Conservation (phyloP, 2,329 filamentous ascomycete genomes). For the Phaeosphaeriaceae sp. region DNA sequence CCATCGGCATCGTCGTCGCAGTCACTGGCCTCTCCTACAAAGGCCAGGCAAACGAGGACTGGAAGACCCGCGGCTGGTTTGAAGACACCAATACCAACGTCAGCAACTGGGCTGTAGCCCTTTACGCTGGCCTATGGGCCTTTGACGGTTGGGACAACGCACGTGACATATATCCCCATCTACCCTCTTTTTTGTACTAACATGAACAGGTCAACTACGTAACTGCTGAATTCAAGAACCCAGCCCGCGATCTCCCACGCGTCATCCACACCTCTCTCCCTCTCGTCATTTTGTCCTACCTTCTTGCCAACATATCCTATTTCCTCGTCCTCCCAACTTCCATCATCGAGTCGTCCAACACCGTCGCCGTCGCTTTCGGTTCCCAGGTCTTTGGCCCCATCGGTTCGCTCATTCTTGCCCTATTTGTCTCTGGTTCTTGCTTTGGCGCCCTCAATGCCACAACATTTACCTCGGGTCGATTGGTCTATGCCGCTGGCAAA, state of each 20-base stretch:
- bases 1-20: constrained; percentile 89
- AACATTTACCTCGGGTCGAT: constrained; percentile 88
- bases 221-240: constrained; percentile 94
- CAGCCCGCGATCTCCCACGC: constrained; percentile 84
- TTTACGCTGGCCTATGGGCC: constrained; percentile 96
- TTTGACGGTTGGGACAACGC: constrained; percentile 99
- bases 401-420: constrained; percentile 82
- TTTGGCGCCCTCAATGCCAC: constrained; percentile 94
- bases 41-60: constrained; percentile 77
- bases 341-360: constrained; percentile 86
- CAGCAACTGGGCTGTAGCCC: constrained; percentile 87
- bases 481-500: constrained; percentile 93
- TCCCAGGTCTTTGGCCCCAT: constrained; percentile 84
- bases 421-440: constrained; percentile 89
- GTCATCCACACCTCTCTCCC: constrained; percentile 98
- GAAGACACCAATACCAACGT: constrained; percentile 79
- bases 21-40: constrained; percentile 80
- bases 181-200: constrained; percentile 17
- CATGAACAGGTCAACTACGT: constrained; percentile 86
- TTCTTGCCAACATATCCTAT: constrained; percentile 91
- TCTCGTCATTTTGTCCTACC: constrained; percentile 86
- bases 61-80: constrained; percentile 90
- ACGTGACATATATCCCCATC: constrained; percentile 44
- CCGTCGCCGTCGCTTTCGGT: constrained; percentile 94
- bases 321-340: constrained; percentile 87